Base-by-base conservation (phyloP, 176 grass and related monocot genomes). In the Aegilops tauschii region DNA sequence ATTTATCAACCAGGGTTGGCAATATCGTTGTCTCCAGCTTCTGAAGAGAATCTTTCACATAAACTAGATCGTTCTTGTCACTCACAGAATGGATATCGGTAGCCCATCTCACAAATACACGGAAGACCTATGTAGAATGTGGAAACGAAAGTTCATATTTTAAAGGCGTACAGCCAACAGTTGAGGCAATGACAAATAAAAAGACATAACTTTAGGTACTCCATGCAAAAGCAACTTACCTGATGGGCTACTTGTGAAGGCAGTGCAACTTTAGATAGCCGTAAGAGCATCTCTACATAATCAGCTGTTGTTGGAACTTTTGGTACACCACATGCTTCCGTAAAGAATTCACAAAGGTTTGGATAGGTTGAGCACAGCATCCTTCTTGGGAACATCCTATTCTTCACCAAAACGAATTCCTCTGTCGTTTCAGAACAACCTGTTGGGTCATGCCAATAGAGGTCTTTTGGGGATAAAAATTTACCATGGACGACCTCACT, bases 401-500 rank as follows among this genome's bases (percentile, higher is more conserved):
- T 88, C 40, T 85, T 90, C 40, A 18, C 59, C 30, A 84, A 77
- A 85, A 89, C 65, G 3, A 80, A 63, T 80, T 92, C 84, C 69
- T 94, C 94, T 63, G 67, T 87, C 47, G 84, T 80, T 77, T 94
- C 96, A 76, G 78, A 88, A 91, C 93, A 98, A 39, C 96, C 90
- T 72, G 92, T 94, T 58, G 96, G 96, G 84, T 98, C 96, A 71
- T 89, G 65, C 96, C 93, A 98, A 88, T 91, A 98, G 8, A 94
- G 73, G 21, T 96, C 84, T 87, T 94, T 87, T 76, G 93, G 86
- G 63, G 82, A 45, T 37, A 92, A 86, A 80, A 98, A 92, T 23
- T 77, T 86, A 62, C 96, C 96, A 75, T 68, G 74, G 82, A 90
- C 17, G 3, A 81, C 69, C 72, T 88, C 83, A 49, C 31, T 89